Conservation (phyloP, 805 yeast species). For the Tetrapisispora arboricola region DNA sequence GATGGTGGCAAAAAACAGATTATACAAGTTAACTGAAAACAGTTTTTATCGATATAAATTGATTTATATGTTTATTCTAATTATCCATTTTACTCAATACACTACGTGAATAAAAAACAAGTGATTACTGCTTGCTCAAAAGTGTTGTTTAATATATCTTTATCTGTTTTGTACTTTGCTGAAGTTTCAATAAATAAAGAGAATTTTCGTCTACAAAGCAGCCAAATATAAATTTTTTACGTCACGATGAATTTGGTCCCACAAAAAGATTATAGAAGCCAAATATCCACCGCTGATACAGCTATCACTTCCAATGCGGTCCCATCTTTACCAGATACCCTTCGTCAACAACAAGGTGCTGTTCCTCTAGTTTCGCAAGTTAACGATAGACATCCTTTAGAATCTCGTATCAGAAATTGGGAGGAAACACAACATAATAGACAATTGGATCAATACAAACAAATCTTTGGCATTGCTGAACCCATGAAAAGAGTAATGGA, state of each 20-base stretch:
- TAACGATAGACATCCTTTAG: conserved; percentile 80
- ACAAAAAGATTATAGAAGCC: conserved; percentile 33
- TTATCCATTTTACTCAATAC: too few relatives aligned
- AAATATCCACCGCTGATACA: conserved; percentile 41
- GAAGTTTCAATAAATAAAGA: too few relatives aligned
- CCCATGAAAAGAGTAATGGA: conserved; percentile 93
- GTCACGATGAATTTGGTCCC: conserved; percentile 44
- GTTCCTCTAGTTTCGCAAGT: conserved; percentile 43
- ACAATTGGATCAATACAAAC: conserved; percentile 66
- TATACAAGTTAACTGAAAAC: too few relatives aligned
- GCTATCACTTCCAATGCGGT: conserved; percentile 50
- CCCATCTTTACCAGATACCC: conserved; percentile 59
- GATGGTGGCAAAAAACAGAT: too few relatives aligned
- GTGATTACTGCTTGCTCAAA: too few relatives aligned
- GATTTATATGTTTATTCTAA: too few relatives aligned
- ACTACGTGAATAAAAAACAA: too few relatives aligned
- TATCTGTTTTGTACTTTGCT: too few relatives aligned
- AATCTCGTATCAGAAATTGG: conserved; percentile 68
- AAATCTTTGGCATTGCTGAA: conserved; percentile 85
- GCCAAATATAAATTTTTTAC: too few relatives aligned
- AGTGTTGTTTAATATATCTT: too few relatives aligned
- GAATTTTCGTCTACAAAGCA: too few relatives aligned
- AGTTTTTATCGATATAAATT: too few relatives aligned
- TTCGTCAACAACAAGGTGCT: conserved; percentile 57
- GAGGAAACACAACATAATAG: conserved; percentile 61